Percentiles rank a stretch among this genome's conserved stretches.
These are phyloP conservation scores for Aspergillus intermedius DNA, from an alignment of 2,329 filamentous ascomycete species.

Conservation along the genomic window DNA sequence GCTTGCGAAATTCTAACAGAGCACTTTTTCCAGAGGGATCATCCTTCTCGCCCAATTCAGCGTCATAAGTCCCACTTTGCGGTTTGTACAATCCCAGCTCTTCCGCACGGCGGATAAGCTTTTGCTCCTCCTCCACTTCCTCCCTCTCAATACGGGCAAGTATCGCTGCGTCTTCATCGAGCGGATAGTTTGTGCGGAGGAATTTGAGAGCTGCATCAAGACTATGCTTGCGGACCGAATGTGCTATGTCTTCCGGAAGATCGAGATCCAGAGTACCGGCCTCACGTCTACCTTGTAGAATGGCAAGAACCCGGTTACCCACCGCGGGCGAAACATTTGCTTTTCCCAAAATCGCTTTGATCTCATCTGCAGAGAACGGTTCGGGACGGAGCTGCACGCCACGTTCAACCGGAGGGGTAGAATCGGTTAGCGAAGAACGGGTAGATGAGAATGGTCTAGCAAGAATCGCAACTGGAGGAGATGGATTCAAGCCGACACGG, in stretches of 20 bases:
- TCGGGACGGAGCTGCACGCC: slow-evolving; percentile 22
- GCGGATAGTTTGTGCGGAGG: slow-evolving; percentile 36
- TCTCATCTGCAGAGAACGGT: slow-evolving; percentile 27
- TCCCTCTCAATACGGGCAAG: slow-evolving; percentile 38
- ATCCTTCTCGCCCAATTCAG: slow-evolving; percentile 34
- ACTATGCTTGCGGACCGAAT: slow-evolving; percentile 24
- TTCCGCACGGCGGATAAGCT: slow-evolving; percentile 32
- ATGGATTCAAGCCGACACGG: background rate
- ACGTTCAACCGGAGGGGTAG: slow-evolving; percentile 16
- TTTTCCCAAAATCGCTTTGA: slow-evolving; percentile 31
- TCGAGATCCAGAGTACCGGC: slow-evolving; percentile 41
- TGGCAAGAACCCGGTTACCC: slow-evolving; percentile 33
- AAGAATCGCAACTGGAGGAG: background rate
- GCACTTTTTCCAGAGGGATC: slow-evolving; percentile 39
- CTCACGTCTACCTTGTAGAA: slow-evolving; percentile 39
- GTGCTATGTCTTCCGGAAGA: slow-evolving; percentile 34
- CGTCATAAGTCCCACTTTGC: slow-evolving; percentile 39
- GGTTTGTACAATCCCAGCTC: slow-evolving; percentile 37
- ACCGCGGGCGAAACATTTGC: slow-evolving; percentile 20
- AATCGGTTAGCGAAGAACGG: slow-evolving; percentile 9
- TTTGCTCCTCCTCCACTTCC: slow-evolving; percentile 31
- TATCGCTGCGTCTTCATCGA: slow-evolving; percentile 46
- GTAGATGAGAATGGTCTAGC: slow-evolving; percentile 16
- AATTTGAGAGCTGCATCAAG: slow-evolving; percentile 35
- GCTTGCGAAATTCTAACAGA: slow-evolving; percentile 32